phyloP scores from a whole-genome alignment of 2,329 filamentous ascomycete species.

The Epicoccum sorghinum region DNA sequence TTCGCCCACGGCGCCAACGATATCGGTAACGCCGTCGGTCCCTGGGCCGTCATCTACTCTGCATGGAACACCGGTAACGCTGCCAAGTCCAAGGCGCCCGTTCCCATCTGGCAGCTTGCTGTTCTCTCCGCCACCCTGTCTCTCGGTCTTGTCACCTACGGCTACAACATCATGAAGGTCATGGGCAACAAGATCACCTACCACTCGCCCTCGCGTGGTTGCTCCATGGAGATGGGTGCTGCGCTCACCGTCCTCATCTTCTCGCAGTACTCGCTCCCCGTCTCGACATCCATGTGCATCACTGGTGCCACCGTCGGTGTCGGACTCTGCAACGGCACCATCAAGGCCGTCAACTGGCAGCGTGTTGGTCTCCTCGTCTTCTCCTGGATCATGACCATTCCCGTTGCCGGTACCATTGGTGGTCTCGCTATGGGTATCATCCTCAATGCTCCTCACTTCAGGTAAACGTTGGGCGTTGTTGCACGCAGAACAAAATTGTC shows the following conservation, averaged over 20 bases:
- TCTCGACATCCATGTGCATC: slow-evolving; percentile 73
- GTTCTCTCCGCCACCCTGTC: slow-evolving; percentile 69
- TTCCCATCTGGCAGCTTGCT: slow-evolving; percentile 78
- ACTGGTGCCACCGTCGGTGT: slow-evolving; percentile 80
- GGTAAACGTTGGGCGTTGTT: slow-evolving; percentile 11
- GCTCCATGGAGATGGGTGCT: slow-evolving; percentile 80
- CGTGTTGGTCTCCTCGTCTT: slow-evolving; percentile 70
- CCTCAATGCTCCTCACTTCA: slow-evolving; percentile 65
- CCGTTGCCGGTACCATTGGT: slow-evolving; percentile 64
- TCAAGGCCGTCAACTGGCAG: slow-evolving; percentile 75
- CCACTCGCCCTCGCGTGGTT: slow-evolving; percentile 64
- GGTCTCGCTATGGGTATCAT: slow-evolving; percentile 54
- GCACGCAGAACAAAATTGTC: slow-evolving; percentile 9
- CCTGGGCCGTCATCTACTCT: slow-evolving; percentile 47
- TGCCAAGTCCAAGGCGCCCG: slow-evolving; percentile 65
- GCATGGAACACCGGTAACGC: slow-evolving; percentile 65
- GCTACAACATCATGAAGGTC: slow-evolving; percentile 86
- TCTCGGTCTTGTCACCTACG: slow-evolving; percentile 72
- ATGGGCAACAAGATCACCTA: slow-evolving; percentile 84
- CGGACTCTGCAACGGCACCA: slow-evolving; percentile 74
- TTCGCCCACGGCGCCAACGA: slow-evolving; percentile 76
- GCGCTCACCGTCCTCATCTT: slow-evolving; percentile 78
- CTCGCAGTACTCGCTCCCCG: slow-evolving; percentile 75
- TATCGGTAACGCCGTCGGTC: slow-evolving; percentile 47
- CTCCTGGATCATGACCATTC: slow-evolving; percentile 70